phyloP scores from a whole-genome alignment of 2,329 filamentous ascomycete genomes.

The Venturia nashicola region DNA sequence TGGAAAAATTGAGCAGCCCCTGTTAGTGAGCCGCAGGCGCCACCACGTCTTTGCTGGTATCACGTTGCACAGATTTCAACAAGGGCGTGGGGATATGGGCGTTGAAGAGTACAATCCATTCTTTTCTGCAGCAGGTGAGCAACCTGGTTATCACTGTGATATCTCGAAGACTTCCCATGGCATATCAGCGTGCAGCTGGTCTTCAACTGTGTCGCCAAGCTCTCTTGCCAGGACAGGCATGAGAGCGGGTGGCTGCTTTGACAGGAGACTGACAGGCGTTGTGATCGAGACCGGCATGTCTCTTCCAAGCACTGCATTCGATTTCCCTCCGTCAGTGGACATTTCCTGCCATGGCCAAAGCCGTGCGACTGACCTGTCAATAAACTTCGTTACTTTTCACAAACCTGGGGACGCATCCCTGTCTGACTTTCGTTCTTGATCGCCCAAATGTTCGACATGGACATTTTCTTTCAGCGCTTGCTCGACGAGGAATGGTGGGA shows the following conservation, averaged over 20 bases:
- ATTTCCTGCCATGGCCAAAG: background rate
- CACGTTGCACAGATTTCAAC: background rate
- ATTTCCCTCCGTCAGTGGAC: background rate
- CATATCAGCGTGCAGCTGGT: background rate
- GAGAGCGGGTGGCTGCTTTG: conserved; percentile 1
- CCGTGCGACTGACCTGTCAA: background rate
- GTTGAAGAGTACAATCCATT: background rate
- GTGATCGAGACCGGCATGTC: background rate
- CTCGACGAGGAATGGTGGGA: background rate
- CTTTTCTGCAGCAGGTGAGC: background rate
- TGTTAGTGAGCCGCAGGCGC: background rate
- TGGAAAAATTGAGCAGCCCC: too few species aligned
- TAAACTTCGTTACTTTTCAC: background rate
- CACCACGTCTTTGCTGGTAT: background rate
- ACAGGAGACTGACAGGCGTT: conserved; percentile 1
- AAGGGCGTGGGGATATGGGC: background rate
- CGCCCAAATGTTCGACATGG: background rate
- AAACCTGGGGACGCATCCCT: background rate
- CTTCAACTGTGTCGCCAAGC: background rate
- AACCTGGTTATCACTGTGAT: background rate
- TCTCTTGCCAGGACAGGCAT: background rate
- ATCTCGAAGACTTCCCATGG: background rate
- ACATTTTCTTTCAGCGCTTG: background rate
- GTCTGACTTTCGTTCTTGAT: background rate
- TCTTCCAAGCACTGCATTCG: background rate